Base-by-base conservation (phyloP, 768 basidiomycete species). In the Clitopilus passeckerianus region DNA sequence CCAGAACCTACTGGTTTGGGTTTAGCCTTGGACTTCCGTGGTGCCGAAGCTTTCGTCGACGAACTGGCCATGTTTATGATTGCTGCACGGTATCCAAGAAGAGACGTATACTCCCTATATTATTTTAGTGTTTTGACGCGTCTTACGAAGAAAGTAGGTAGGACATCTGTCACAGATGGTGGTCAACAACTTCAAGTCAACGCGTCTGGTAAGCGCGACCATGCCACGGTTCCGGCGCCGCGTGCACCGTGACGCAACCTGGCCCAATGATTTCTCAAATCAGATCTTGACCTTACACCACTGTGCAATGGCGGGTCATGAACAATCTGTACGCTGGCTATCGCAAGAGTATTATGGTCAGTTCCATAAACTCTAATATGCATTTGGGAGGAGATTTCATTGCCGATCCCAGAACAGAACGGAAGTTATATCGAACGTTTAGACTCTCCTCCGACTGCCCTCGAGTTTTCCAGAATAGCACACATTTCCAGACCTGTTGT, bases 401-500 rank as follows among this genome's bases (percentile, higher is more conserved):
- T 53, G 23, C 53, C 12, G n/a, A 53, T 55, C n/a, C 16, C 59
- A 90, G 88, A 84, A 59, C 68, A 87, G 66, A 90, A 90, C 64
- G 86, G 86, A 15, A 67, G 72, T 34, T 71, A 76, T 23, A 75
- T 82, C 57, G 77, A 82, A 41, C 70, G 78, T 16, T 70, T 89
- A 7, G 74, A 83, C 34, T 59, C 64, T 12, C 80, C 86, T 14
- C 91, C 92, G 23, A 81, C 84, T 0, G 71, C 89, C 6, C 65
- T 91, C 20, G 83, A 92, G 67, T 92, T 93, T 64, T 76, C 85
- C 37, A 76, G 85, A 55, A 72, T 92, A 16, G 80, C 87, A 5
- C 83, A 86, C 62, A 76, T 90, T 52, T 84, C 86, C 12, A 77
- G 91, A 59, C 92, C 92, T 3, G 87, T 86, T 15, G 66, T 93